These are phyloP conservation scores for Entomortierella parvispora DNA, from an alignment of 192 early-diverging fungal genomes.

Conservation along the genomic window DNA sequence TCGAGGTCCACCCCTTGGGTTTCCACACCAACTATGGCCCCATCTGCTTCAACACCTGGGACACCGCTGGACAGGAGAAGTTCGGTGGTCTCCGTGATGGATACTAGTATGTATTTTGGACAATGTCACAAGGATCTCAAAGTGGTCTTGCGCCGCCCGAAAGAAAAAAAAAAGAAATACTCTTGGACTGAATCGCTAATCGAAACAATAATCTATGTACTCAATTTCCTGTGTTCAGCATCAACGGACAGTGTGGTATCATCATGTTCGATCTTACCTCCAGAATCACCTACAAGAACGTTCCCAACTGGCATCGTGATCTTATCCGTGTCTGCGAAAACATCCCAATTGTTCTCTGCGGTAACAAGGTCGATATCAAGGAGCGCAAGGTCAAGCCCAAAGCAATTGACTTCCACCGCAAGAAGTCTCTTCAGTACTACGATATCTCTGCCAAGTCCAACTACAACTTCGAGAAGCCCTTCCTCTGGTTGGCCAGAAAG, in stretches of 20 bases:
- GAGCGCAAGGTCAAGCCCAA: constrained; percentile 99
- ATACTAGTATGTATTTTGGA: constrained; percentile 83
- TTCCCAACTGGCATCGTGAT: constrained; percentile 99
- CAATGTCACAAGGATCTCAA: not conserved
- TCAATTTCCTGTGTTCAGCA: constrained; percentile 55
- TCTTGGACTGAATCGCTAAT: not conserved
- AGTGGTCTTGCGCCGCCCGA: too few species aligned
- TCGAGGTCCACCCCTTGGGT: constrained; percentile 97
- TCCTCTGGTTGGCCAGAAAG: constrained; percentile 99
- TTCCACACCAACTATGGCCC: constrained; percentile 98
- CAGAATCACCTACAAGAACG: constrained; percentile 99
- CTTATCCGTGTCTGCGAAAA: constrained; percentile 99
- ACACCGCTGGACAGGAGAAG: constrained; percentile 99
- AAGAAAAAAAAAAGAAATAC: not conserved
- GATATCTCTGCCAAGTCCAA: constrained; percentile 99
- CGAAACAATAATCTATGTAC: not conserved
- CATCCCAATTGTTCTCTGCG: constrained; percentile 99
- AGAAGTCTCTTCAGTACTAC: constrained; percentile 99
- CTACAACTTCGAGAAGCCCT: constrained; percentile 99
- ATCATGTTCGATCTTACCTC: constrained; percentile 99
- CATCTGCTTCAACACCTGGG: constrained; percentile 99
- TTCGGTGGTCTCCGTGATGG: constrained; percentile 99
- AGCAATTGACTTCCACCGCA: constrained; percentile 99
- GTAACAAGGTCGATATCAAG: constrained; percentile 99
- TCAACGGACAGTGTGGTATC: constrained; percentile 99